Evolutionary conservation across 1,284 basidiomycete species (phyloP).

Genomic region (Ustilago xerochloae): DNA sequence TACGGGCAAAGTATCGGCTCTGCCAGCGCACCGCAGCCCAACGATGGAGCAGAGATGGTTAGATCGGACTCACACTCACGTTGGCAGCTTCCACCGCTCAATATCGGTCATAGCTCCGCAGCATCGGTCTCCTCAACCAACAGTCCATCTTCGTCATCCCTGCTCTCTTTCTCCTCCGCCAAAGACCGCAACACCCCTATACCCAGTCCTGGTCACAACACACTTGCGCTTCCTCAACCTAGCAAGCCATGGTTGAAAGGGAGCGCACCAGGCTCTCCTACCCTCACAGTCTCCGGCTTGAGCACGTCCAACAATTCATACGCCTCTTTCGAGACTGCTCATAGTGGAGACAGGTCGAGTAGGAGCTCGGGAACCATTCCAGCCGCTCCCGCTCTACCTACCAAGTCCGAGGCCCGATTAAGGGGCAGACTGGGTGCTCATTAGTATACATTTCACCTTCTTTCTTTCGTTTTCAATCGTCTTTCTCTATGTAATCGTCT

Average conservation of each 20-base stretch:
- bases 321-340: neutral
- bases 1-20: too few relatives aligned
- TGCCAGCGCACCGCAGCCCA: neutral
- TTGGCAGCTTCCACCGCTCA: constrained; percentile 8
- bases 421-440: too few relatives aligned
- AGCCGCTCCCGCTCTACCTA: too few relatives aligned
- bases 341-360: neutral
- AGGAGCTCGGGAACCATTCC: constrained; percentile 5
- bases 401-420: too few relatives aligned
- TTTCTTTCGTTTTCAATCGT: neutral
- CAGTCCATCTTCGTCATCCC: constrained; percentile 1
- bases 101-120: neutral
- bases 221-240: neutral
- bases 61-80: neutral
- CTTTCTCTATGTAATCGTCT: neutral
- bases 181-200: neutral
- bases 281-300: neutral
- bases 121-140: neutral
- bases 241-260: neutral
- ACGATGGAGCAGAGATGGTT: neutral
- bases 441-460: neutral
- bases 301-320: neutral
- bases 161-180: constrained; percentile 1
- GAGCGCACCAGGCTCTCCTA: neutral
- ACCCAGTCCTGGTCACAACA: neutral